phyloP scores from a whole-genome alignment of 2,329 filamentous ascomycete species.

The Eurotiales sp. region DNA sequence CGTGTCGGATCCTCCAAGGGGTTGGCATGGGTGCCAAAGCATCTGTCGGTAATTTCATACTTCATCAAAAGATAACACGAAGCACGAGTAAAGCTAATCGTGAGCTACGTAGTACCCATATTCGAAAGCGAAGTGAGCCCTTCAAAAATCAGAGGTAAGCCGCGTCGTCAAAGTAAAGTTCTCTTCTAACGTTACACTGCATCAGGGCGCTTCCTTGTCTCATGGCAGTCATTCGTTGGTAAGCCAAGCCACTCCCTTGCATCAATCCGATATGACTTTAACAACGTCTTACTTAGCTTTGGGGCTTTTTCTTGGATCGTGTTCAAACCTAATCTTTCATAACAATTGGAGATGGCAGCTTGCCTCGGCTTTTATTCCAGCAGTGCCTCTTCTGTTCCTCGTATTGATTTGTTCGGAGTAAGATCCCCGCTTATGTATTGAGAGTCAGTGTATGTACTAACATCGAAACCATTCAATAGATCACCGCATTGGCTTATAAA shows the following conservation, averaged over 20 bases:
- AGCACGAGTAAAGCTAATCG: no score
- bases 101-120: constrained; percentile 28
- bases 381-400: constrained; percentile 17
- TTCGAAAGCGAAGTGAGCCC: constrained; percentile 27
- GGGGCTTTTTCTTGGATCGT: constrained; percentile 17
- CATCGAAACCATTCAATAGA: background rate
- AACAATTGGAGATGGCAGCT: constrained; percentile 17
- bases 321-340: constrained; percentile 17
- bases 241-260: constrained; percentile 2
- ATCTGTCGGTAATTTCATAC: constrained; percentile 17
- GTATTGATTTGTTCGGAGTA: constrained; percentile 18
- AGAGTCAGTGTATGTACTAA: no score
- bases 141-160: constrained; percentile 16
- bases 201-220: constrained; percentile 17
- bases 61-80: no score
- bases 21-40: constrained; percentile 33
- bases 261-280: background rate
- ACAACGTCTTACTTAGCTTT: constrained; percentile 5
- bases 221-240: constrained; percentile 19
- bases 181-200: constrained; percentile 12
- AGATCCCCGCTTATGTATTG: background rate
- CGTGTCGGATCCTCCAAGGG: constrained; percentile 28
- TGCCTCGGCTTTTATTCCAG: constrained; percentile 17
- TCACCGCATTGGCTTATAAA: constrained; percentile 16
- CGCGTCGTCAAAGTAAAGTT: constrained; percentile 5